These are phyloP conservation scores for Apiospora koreana DNA, from an alignment of 2,329 filamentous ascomycete species.

Conservation along the genomic window DNA sequence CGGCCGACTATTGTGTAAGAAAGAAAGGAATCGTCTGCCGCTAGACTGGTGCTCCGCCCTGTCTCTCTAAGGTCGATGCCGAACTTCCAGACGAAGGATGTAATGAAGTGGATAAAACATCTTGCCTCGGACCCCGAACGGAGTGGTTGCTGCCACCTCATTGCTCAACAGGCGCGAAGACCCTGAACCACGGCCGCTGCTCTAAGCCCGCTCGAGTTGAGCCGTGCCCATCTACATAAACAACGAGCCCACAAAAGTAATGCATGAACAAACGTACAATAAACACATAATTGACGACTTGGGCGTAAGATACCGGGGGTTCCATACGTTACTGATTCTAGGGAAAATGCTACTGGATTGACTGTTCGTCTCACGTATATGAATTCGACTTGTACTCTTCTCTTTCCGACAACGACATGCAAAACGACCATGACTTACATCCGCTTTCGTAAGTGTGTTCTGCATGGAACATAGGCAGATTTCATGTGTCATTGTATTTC, in stretches of 20 bases:
- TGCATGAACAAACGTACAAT: not conserved
- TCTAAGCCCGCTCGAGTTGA: not conserved
- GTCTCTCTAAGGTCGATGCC: not conserved
- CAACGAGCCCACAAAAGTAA: not conserved
- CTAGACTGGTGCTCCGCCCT: not conserved
- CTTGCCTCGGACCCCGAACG: not conserved
- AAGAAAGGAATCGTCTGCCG: too few species aligned
- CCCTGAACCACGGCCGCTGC: not conserved
- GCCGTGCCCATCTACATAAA: too few species aligned
- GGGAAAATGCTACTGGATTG: not conserved
- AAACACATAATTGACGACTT: not conserved
- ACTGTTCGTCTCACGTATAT: not conserved
- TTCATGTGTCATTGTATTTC: too few species aligned
- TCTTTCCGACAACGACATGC: too few species aligned
- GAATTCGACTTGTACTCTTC: too few species aligned
- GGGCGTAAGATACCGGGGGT: not conserved
- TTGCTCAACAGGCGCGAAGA: not conserved
- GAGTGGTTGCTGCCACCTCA: not conserved
- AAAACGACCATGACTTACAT: too few species aligned
- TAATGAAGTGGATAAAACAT: not conserved
- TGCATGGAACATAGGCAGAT: too few species aligned
- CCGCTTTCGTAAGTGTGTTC: too few species aligned
- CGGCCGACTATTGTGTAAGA: not conserved
- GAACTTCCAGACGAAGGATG: not conserved
- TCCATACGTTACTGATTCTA: not conserved